Percentiles rank a stretch among this genome's conserved stretches.
Conservation (phyloP, 1,284 basidiomycete species). For the Cutaneotrichosporon spelunceum region DNA sequence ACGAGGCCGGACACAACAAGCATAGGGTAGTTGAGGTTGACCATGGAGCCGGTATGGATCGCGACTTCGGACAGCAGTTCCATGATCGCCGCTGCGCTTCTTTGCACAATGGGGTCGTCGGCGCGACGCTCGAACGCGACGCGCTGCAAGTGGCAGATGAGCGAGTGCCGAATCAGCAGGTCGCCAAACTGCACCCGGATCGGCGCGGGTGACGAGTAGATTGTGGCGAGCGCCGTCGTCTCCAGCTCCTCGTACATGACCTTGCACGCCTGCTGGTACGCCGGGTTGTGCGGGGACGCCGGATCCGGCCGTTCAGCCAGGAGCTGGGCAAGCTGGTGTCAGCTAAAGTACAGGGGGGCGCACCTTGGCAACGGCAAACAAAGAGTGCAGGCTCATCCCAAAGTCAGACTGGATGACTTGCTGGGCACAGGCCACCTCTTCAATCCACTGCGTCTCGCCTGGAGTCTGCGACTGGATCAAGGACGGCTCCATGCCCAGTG, state of each 20-base stretch:
- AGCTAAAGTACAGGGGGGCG: neutral
- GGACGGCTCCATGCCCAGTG: constrained; percentile 11
- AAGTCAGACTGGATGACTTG: constrained; percentile 21
- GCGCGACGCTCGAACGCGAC: constrained; percentile 12
- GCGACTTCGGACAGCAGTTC: constrained; percentile 21
- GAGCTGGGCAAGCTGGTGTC: constrained; percentile 15
- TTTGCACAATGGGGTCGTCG: constrained; percentile 12
- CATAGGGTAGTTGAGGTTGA: constrained; percentile 22
- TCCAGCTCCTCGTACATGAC: constrained; percentile 20
- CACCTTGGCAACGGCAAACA: constrained; percentile 14
- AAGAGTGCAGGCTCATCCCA: constrained; percentile 17
- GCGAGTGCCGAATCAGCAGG: constrained; percentile 17
- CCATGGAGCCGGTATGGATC: constrained; percentile 19
- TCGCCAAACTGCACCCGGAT: constrained; percentile 23
- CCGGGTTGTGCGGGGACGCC: constrained; percentile 1
- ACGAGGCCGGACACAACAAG: constrained; percentile 11
- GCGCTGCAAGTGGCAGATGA: constrained; percentile 17
- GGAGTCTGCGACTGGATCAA: neutral
- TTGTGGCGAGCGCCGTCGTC: constrained; percentile 13
- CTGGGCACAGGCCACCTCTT: constrained; percentile 19
- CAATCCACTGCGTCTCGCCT: constrained; percentile 13
- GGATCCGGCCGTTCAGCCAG: constrained; percentile 15
- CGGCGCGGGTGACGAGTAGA: constrained; percentile 19
- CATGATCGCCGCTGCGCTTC: constrained; percentile 16
- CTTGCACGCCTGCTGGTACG: constrained; percentile 11